phyloP scores from a whole-genome alignment of 2,329 filamentous ascomycete genomes.

The Colletotrichum lentis region DNA sequence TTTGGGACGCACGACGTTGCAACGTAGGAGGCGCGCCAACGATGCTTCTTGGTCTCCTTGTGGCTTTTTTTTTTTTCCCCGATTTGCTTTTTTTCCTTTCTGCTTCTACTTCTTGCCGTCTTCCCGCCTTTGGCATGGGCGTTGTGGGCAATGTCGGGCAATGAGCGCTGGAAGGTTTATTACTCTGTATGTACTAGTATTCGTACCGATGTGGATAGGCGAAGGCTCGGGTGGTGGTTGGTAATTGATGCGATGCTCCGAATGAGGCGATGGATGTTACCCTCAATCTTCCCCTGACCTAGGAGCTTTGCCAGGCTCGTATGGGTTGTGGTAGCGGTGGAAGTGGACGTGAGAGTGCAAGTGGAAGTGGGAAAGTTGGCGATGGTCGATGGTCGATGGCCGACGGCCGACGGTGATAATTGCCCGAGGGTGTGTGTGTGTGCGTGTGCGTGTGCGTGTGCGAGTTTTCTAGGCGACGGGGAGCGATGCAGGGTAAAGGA shows the following conservation, averaged over 20 bases:
- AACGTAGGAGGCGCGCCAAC: neutral
- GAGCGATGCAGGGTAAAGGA: neutral
- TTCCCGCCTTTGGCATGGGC: constrained; percentile 22
- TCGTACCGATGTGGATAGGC: neutral
- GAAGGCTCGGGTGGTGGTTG: neutral
- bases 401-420: neutral
- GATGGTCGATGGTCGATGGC: constrained; percentile 20
- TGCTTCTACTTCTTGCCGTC: constrained; percentile 1
- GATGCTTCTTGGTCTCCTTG: neutral
- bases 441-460: neutral
- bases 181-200: constrained; percentile 30
- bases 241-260: constrained; percentile 1
- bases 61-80: constrained; percentile 3
- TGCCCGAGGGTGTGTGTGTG: too few species aligned
- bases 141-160: constrained; percentile 8
- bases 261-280: constrained; percentile 29
- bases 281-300: constrained; percentile 35
- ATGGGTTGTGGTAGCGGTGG: neutral
- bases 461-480: neutral
- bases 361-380: neutral
- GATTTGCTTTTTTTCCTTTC: constrained; percentile 26
- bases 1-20: constrained; percentile 26
- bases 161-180: constrained; percentile 22
- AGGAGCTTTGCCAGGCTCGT: neutral
- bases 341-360: neutral